phyloP scores from a whole-genome alignment of 352 stramenopile genomes.

The Aphanomyces invadans region DNA sequence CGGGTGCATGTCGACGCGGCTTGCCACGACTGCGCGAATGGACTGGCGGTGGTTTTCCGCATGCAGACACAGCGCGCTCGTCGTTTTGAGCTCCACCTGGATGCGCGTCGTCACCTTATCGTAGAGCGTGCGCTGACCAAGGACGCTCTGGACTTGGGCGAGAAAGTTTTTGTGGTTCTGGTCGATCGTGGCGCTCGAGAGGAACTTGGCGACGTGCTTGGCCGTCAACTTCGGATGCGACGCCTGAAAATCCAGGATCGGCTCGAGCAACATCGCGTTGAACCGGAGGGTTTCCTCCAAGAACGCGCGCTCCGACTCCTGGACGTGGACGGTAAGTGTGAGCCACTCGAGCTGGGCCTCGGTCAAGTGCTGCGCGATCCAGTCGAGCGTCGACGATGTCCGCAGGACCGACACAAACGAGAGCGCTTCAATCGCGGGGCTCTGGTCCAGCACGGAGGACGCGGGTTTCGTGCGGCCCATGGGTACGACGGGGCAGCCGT shows the following conservation, averaged over 20 bases:
- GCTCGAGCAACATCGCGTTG: slow-evolving; percentile 17
- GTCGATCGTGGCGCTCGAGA: background rate
- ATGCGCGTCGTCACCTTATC: slow-evolving; percentile 10
- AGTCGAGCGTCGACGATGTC: background rate
- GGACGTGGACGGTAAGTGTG: background rate
- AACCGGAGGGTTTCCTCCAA: background rate
- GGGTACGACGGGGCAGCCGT: background rate
- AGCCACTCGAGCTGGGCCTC: slow-evolving; percentile 2
- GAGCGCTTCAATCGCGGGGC: slow-evolving; percentile 16
- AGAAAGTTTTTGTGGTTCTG: slow-evolving; percentile 20
- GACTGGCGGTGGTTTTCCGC: background rate
- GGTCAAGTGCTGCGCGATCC: background rate
- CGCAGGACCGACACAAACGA: slow-evolving; percentile 1
- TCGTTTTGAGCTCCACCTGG: slow-evolving; percentile 1
- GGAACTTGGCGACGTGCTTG: background rate
- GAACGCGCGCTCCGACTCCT: background rate
- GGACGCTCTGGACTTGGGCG: slow-evolving; percentile 4
- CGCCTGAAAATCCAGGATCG: slow-evolving; percentile 12
- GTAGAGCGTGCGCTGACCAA: slow-evolving; percentile 9
- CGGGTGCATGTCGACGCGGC: background rate
- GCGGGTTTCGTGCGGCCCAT: background rate
- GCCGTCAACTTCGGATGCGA: background rate
- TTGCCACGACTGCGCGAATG: background rate
- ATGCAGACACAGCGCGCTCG: background rate
- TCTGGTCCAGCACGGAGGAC: background rate